Evolutionary conservation across 192 early-diverging fungal species (phyloP).

Genomic region (Mortierella alpina): DNA sequence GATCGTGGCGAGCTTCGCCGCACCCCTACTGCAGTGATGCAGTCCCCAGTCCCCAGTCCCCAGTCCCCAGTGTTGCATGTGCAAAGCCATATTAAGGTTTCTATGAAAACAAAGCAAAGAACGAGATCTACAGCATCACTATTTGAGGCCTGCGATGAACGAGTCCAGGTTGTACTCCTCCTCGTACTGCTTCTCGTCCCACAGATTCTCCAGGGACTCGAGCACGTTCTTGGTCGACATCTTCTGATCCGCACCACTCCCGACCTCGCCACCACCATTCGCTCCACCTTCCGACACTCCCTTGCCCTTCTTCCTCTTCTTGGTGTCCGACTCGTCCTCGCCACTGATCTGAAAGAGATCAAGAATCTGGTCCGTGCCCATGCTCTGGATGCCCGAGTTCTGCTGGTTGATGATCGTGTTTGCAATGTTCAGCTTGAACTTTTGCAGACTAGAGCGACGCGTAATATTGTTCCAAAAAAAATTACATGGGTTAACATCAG

Average conservation of each 20-base stretch:
- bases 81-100: no score
- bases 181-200: conserved; percentile 92
- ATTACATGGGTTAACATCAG: neutral
- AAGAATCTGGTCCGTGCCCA: conserved; percentile 96
- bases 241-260: conserved; percentile 63
- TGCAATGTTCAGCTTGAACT: conserved; percentile 98
- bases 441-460: conserved; percentile 77
- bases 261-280: conserved; percentile 13
- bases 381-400: conserved; percentile 91
- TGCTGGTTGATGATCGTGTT: conserved; percentile 96
- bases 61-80: no score
- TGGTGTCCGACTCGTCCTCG: conserved; percentile 51
- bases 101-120: no score
- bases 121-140: neutral
- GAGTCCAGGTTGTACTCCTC: conserved; percentile 87
- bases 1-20: no score
- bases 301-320: conserved; percentile 50
- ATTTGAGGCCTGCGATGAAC: conserved; percentile 66
- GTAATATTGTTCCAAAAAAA: neutral
- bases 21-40: no score
- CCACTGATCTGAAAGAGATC: conserved; percentile 89
- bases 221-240: conserved; percentile 73
- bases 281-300: conserved; percentile 5
- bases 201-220: conserved; percentile 84
- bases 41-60: no score